Percentiles rank a stretch among this genome's conserved stretches.
These are phyloP conservation scores for Aschersonia sp. DNA, from an alignment of 2,329 filamentous ascomycete genomes.

Conservation along the genomic window DNA sequence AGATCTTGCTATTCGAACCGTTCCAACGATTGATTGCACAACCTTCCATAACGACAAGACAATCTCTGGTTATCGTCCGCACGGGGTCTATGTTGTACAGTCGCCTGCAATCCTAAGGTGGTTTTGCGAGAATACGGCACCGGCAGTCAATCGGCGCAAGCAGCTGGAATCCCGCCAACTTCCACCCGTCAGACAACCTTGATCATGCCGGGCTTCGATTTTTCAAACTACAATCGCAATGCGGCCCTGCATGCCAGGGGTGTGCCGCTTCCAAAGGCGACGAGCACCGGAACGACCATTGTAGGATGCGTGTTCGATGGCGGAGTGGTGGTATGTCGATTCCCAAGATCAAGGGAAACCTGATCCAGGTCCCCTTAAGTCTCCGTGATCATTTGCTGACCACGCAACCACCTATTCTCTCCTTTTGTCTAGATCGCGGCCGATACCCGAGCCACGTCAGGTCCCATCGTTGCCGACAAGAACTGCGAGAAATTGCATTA, in stretches of 20 bases:
- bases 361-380: no score
- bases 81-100: no score
- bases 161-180: background rate
- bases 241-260: slow-evolving; percentile 86
- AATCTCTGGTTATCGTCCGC: no score
- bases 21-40: no score
- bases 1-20: no score
- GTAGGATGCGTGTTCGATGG: slow-evolving; percentile 94
- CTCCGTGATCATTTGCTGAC: background rate
- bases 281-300: slow-evolving; percentile 96
- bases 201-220: slow-evolving; percentile 94
- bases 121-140: no score
- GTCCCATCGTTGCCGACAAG: slow-evolving; percentile 99
- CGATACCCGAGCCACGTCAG: slow-evolving; percentile 93
- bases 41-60: no score
- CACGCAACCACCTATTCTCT: background rate
- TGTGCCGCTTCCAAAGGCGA: slow-evolving; percentile 90
- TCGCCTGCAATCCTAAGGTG: no score
- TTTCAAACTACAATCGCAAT: slow-evolving; percentile 99
- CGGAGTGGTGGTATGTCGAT: slow-evolving; percentile 67
- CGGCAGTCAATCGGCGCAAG: slow-evolving; percentile 1
- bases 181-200: slow-evolving; percentile 3
- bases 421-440: slow-evolving; percentile 60
- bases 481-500: slow-evolving; percentile 99
- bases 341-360: background rate